These are phyloP conservation scores for Astragalus glycyphyllos DNA, from an alignment of 306 rosid genomes.

Conservation along the genomic window DNA sequence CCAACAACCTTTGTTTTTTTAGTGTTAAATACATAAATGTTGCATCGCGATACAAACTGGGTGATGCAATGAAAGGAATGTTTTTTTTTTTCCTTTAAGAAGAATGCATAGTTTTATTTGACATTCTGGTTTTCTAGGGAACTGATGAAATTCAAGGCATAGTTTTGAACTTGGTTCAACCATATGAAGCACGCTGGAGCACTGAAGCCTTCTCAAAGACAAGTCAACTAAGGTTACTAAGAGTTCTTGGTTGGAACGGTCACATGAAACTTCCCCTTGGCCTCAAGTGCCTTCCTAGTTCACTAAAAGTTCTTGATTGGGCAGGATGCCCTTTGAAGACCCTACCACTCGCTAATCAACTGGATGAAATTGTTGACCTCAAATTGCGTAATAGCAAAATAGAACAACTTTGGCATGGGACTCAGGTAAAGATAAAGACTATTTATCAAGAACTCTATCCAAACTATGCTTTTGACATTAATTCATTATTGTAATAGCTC, in stretches of 20 bases:
- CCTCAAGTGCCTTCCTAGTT: slow-evolving; percentile 40
- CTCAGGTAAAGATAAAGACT: slow-evolving; percentile 33
- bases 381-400: slow-evolving; percentile 40
- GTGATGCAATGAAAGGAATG: neutral
- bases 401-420: slow-evolving; percentile 47
- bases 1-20: neutral
- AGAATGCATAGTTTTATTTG: no score
- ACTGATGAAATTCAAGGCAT: slow-evolving; percentile 49
- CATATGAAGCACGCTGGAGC: slow-evolving; percentile 36
- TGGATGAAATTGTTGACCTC: slow-evolving; percentile 45
- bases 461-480: neutral
- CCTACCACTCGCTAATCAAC: slow-evolving; percentile 26
- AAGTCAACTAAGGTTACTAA: slow-evolving; percentile 33
- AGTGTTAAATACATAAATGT: no score
- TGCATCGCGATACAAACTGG: no score
- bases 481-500: neutral
- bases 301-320: slow-evolving; percentile 45
- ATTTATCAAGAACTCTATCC: neutral
- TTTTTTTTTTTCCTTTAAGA: neutral
- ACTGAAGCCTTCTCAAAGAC: slow-evolving; percentile 43
- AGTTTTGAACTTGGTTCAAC: slow-evolving; percentile 23
- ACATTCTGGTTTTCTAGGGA: slow-evolving; percentile 38
- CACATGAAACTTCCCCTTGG: slow-evolving; percentile 41
- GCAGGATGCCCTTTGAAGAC: slow-evolving; percentile 42
- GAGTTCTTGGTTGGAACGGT: slow-evolving; percentile 46